Base-by-base conservation (phyloP, 331 rosid genomes). In the Quercus lobata region DNA sequence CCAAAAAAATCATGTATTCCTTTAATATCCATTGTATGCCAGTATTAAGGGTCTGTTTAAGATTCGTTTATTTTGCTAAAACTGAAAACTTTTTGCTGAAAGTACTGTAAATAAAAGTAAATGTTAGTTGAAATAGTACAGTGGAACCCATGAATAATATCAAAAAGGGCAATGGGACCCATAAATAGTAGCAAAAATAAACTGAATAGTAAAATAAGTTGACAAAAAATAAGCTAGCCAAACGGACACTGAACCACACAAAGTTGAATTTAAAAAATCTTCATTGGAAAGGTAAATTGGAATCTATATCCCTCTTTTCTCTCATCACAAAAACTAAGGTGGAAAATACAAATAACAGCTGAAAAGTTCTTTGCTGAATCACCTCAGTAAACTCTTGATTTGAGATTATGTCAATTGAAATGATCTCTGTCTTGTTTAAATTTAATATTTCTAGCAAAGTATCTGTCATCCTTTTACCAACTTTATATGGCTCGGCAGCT, bases 351-450 rank as follows among this genome's bases (percentile, higher is more conserved):
- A 32, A 7, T 70, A 68, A 5, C 62, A 57, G 52, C n/a, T 4
- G 17, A 56, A 73, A 34, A 57, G 70, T 21, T 66, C 11, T 63
- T 44, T 34, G 80, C 71, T 81, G 76, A 86, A 88, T 85, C 87
- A 96, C 99, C 99, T 96, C 98, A 17, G 98, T 90, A 83, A 96
- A 96, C 83, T 96, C 99, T 88, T 96, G 99, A 87, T 96, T 96
- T 73, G 99, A 96, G 91, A 96, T 96, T 57, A 96, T 92, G 87
- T 96, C 99, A 79, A 87, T 87, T 7, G 99, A 87, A 75, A 96
- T 84, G 75, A 92, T 86, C 93, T 96, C 99, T 78, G 91, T 93
- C 93, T 96, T 96, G 93, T 92, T 92, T 86, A 96, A 90, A 87
- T 96, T 96, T 87, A 96, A 89, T 73, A 96, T 96, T 87, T 96